Evolutionary conservation across 106 monocot species (phyloP).

Genomic region (Allium cepa): DNA sequence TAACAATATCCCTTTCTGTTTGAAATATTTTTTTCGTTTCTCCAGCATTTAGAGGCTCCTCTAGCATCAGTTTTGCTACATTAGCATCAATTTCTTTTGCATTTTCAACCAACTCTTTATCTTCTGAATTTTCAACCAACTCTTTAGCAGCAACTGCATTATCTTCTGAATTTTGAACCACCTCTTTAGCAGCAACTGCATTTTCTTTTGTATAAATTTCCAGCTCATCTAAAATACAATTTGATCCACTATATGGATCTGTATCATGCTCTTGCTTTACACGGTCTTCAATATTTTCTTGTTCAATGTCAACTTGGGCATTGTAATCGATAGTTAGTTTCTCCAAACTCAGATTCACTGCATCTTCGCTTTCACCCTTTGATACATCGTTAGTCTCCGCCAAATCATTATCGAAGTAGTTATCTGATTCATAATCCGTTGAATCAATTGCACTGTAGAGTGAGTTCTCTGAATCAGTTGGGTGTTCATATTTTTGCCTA

Average conservation of each 20-base stretch:
- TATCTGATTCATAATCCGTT: not conserved
- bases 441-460: not conserved
- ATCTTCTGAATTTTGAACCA: too few species aligned
- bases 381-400: not conserved
- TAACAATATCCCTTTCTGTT: not conserved
- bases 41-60: not conserved
- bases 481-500: slow-evolving; percentile 1
- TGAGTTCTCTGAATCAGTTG: not conserved
- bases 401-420: not conserved
- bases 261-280: not conserved
- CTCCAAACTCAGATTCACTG: not conserved
- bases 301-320: not conserved
- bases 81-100: not conserved
- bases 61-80: not conserved
- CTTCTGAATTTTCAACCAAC: not conserved
- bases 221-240: not conserved
- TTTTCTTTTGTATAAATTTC: too few species aligned
- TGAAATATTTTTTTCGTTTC: too few species aligned
- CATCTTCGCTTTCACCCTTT: not conserved
- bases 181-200: not conserved
- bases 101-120: not conserved
- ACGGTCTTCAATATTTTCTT: not conserved
- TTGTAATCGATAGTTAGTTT: not conserved
- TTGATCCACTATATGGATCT: not conserved
- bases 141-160: not conserved